phyloP scores from a whole-genome alignment of 495 filamentous ascomycete genomes.

The Penicillium parvum region DNA sequence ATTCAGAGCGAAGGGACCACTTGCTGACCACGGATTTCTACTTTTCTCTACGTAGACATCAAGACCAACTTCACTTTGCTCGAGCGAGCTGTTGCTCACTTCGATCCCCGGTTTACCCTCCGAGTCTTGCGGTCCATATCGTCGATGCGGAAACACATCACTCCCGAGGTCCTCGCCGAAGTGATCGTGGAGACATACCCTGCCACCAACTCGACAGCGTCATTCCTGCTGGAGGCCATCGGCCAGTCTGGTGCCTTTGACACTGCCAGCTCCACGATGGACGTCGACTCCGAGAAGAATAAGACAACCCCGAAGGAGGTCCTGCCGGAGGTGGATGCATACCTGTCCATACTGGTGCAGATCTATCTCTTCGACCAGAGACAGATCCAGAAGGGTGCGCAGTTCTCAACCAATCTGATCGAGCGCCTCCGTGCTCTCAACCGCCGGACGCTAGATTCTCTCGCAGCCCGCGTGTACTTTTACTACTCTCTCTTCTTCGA shows the following conservation, averaged over 20 bases:
- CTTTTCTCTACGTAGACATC: slow-evolving; percentile 59
- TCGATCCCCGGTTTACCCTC: slow-evolving; percentile 91
- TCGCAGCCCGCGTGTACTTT: slow-evolving; percentile 94
- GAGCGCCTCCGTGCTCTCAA: slow-evolving; percentile 84
- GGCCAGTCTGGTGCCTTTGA: slow-evolving; percentile 61
- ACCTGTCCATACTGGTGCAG: slow-evolving; percentile 83
- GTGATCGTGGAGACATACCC: slow-evolving; percentile 77
- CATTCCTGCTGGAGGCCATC: slow-evolving; percentile 64
- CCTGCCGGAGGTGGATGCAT: slow-evolving; percentile 87
- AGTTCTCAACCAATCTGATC: slow-evolving; percentile 76
- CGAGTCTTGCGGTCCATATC: slow-evolving; percentile 92
- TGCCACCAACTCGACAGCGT: slow-evolving; percentile 58
- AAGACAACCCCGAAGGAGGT: slow-evolving; percentile 56
- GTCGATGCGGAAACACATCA: slow-evolving; percentile 85
- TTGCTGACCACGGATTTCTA: slow-evolving; percentile 2
- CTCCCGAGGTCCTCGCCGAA: slow-evolving; percentile 71
- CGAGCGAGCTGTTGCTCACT: slow-evolving; percentile 86
- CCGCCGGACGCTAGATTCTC: slow-evolving; percentile 87
- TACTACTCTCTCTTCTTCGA: slow-evolving; percentile 95
- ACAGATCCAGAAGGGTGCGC: slow-evolving; percentile 68
- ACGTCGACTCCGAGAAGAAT: slow-evolving; percentile 62
- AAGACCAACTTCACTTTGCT: slow-evolving; percentile 87
- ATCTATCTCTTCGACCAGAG: slow-evolving; percentile 85
- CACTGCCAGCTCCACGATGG: slow-evolving; percentile 62
- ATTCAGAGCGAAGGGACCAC: background rate